Base-by-base conservation (phyloP, 257 asterid species). In the Avicennia marina region DNA sequence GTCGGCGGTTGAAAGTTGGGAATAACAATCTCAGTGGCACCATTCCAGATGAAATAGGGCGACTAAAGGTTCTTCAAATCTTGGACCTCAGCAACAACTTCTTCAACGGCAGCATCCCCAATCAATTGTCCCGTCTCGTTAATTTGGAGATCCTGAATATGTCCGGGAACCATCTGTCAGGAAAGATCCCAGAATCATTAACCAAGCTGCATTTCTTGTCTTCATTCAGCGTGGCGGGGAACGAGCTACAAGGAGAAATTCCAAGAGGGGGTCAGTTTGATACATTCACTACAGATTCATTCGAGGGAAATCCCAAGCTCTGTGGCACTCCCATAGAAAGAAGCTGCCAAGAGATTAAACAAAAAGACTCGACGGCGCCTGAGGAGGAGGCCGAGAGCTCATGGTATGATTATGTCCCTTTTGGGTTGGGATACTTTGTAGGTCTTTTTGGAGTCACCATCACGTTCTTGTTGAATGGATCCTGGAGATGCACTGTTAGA, bases 221-320 rank as follows among this genome's bases (percentile, higher is more conserved):
- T 0, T 49, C 46, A 0, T 82, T 82, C 58, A 76, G 69, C 40
- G 86, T 82, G 44, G 83, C 86, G 2, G 12, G 66, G 12, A 82
- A 82, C 48, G 78, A 73, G 64, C 78, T 82, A 1, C 49, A 53
- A 31, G 89, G 89, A 11, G 80, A 65, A 50, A 71, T 82, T 27
- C 89, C 89, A 1, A 50, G 31, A 2, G 83, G 81, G 8, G 74
- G 71, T 3, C 89, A 82, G 69, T 76, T 82, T 24, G 78, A 73
- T 18, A 82, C 89, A 3, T 82, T 82, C 19, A 0, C 73, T 0
- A 27, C 49, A 10, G 32, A 38, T 36, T 62, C 86, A 0, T 82
- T 78, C 16, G 67, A 65, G 45, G 89, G 86, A 41, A 82, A 82
- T 58, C 78, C 75, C 0, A 58, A 62, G 39, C 83, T 82, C 3